Evolutionary conservation across 2,329 filamentous ascomycete species (phyloP).

Genomic region (Hortaea werneckii): DNA sequence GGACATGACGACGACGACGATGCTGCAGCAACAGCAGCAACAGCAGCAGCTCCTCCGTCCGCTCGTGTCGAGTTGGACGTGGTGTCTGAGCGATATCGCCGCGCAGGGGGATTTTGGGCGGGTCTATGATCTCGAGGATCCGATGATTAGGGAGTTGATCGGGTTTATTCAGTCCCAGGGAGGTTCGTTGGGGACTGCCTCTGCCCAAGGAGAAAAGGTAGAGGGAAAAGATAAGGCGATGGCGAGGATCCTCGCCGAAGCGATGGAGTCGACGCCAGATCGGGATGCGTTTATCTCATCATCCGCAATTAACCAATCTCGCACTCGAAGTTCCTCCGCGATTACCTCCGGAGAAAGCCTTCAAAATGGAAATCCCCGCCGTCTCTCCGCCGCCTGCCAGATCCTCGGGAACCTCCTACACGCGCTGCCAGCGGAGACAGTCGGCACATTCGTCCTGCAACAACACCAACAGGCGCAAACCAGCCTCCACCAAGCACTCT

Average conservation of each 20-base stretch:
- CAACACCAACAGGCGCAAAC: too few species aligned
- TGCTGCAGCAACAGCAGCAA: not conserved
- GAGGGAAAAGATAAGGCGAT: too few species aligned
- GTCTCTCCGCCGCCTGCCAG: constrained; percentile 16
- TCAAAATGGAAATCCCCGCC: not conserved
- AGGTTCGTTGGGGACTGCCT: not conserved
- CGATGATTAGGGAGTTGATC: constrained; percentile 4
- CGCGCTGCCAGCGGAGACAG: constrained; percentile 3
- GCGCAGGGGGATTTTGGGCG: constrained; percentile 12
- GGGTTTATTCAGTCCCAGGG: not conserved
- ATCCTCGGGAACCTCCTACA: constrained; percentile 22
- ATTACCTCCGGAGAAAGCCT: too few species aligned
- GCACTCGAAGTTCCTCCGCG: too few species aligned
- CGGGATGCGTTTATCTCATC: too few species aligned
- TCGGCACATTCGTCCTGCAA: constrained; percentile 4
- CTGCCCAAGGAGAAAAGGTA: too few species aligned
- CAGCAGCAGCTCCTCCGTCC: constrained; percentile 12
- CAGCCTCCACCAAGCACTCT: not conserved
- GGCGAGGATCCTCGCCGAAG: too few species aligned
- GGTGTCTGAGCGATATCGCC: constrained; percentile 22
- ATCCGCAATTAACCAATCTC: too few species aligned
- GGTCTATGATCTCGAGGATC: constrained; percentile 5
- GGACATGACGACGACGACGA: too few species aligned
- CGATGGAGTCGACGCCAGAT: too few species aligned
- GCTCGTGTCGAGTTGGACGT: constrained; percentile 17